These are phyloP conservation scores for Microcyclospora tardicrescens DNA, from an alignment of 2,329 filamentous ascomycete species.

Conservation along the genomic window DNA sequence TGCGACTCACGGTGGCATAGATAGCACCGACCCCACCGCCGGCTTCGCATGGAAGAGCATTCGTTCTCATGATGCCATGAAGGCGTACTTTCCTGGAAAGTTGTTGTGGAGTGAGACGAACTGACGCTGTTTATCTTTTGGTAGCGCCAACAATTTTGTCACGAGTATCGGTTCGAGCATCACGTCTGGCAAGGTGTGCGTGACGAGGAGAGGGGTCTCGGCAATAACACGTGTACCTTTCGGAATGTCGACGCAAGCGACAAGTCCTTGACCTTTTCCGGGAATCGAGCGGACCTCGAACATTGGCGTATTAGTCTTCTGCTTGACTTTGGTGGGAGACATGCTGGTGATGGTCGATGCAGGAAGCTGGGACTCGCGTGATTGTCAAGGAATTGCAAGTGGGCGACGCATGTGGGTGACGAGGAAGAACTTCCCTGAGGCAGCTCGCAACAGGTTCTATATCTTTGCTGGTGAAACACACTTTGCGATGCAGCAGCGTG, in stretches of 20 bases:
- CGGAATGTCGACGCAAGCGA: slow-evolving; percentile 25
- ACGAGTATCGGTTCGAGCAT: slow-evolving; percentile 11
- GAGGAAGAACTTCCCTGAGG: too few species aligned
- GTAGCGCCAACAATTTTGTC: slow-evolving; percentile 12
- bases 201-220: slow-evolving; percentile 28
- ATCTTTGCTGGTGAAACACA: too few species aligned
- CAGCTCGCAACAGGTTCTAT: too few species aligned
- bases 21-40: slow-evolving; percentile 18
- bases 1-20: slow-evolving; percentile 23
- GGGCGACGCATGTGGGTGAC: too few species aligned
- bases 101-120: slow-evolving; percentile 23
- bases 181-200: slow-evolving; percentile 9
- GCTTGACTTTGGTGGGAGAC: neutral
- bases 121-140: slow-evolving; percentile 15
- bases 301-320: neutral
- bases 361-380: neutral
- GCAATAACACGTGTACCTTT: slow-evolving; percentile 29
- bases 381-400: too few species aligned
- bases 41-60: slow-evolving; percentile 19
- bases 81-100: slow-evolving; percentile 16
- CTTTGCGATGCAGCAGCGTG: too few species aligned
- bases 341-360: neutral
- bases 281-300: slow-evolving; percentile 1
- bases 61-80: slow-evolving; percentile 22
- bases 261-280: slow-evolving; percentile 29